phyloP scores from a whole-genome alignment of 2,329 filamentous ascomycete species.

The Paraphoma chrysanthemicola region DNA sequence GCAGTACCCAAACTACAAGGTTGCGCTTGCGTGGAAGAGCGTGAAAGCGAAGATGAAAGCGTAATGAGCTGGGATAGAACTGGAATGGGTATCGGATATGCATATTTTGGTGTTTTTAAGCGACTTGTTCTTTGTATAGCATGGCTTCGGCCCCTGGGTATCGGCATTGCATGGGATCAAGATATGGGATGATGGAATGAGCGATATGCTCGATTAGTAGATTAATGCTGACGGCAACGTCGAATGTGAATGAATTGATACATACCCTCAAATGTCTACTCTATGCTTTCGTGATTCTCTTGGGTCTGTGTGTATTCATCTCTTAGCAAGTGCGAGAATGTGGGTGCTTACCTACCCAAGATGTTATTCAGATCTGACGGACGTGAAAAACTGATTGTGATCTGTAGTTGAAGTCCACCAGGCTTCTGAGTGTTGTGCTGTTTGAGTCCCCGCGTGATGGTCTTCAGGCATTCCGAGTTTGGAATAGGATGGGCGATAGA shows the following conservation, averaged over 20 bases:
- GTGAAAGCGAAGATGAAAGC: background rate
- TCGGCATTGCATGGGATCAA: background rate
- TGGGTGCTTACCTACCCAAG: too few species aligned
- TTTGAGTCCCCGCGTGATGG: too few species aligned
- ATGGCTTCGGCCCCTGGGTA: background rate
- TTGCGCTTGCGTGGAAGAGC: conserved; percentile 4
- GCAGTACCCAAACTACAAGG: conserved; percentile 4
- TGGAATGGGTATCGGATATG: background rate
- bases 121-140: background rate
- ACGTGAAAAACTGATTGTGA: too few species aligned
- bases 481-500: too few species aligned
- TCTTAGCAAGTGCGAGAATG: too few species aligned
- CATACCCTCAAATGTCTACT: too few species aligned
- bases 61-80: background rate
- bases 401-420: too few species aligned
- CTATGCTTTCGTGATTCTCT: too few species aligned
- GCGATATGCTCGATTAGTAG: background rate
- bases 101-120: background rate
- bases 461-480: too few species aligned
- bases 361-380: too few species aligned
- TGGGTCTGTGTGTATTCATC: too few species aligned
- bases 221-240: background rate
- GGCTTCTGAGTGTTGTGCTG: too few species aligned
- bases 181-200: background rate
- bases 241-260: background rate